phyloP scores from a whole-genome alignment of 805 yeast genomes.

The Candida endomychidarum region DNA sequence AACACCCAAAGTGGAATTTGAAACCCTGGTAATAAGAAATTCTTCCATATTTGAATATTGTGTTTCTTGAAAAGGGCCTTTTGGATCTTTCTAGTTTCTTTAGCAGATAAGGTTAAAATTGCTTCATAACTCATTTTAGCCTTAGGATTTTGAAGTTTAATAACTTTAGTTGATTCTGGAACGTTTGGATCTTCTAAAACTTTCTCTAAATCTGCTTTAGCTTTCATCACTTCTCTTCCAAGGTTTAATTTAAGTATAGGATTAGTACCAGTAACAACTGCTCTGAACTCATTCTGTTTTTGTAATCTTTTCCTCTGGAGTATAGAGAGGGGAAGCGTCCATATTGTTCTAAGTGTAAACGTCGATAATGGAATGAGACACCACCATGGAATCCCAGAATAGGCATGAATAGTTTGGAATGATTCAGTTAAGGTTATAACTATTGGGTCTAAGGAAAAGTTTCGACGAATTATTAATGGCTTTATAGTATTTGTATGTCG shows the following conservation, averaged over 20 bases:
- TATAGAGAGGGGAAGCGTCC: slow-evolving; percentile 80
- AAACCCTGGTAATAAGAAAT: slow-evolving; percentile 67
- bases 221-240: slow-evolving; percentile 47
- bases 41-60: slow-evolving; percentile 79
- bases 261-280: slow-evolving; percentile 68
- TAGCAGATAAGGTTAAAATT: slow-evolving; percentile 67
- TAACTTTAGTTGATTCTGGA: slow-evolving; percentile 8
- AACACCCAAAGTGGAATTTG: slow-evolving; percentile 89
- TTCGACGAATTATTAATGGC: slow-evolving; percentile 3
- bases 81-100: slow-evolving; percentile 77
- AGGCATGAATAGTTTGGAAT: slow-evolving; percentile 50
- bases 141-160: slow-evolving; percentile 27
- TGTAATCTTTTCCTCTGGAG: slow-evolving; percentile 66
- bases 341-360: slow-evolving; percentile 55
- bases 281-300: slow-evolving; percentile 69
- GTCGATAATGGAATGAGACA: slow-evolving; percentile 74
- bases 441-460: slow-evolving; percentile 29
- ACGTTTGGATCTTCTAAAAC: slow-evolving; percentile 16
- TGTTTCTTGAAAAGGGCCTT: slow-evolving; percentile 64
- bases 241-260: slow-evolving; percentile 67
- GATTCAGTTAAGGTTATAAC: slow-evolving; percentile 35
- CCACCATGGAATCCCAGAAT: slow-evolving; percentile 80
- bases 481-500: slow-evolving; percentile 10
- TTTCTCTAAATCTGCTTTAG: slow-evolving; percentile 23
- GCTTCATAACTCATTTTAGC: slow-evolving; percentile 69